Base-by-base conservation (phyloP, 495 filamentous ascomycete genomes). In the Penicillium ucsense region DNA sequence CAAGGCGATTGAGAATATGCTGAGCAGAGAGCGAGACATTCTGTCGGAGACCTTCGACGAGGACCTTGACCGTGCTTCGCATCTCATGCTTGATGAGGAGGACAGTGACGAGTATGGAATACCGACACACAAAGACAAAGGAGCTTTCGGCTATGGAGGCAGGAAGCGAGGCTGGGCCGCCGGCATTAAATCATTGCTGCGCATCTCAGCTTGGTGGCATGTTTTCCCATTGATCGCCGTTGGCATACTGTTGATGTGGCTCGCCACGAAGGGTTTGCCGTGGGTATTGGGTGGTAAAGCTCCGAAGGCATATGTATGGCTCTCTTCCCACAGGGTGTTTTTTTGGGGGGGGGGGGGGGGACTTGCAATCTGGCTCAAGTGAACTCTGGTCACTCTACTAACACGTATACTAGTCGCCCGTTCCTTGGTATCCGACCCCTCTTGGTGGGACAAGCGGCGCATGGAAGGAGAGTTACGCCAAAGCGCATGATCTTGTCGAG, bases 401-500 rank as follows among this genome's bases (percentile, higher is more conserved):
- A 47, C 37, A 6, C 8, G 20, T 36, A 6, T 45, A 54, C 28
- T 44, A 62, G 48, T 44, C 44, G 9, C 80, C 84, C 5, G 82
- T 84, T 9, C 83, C 89, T 1, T 95, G 86, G 82, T 95, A 94
- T 59, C 89, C 89, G 2, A 71, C 86, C 0, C 90, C 90, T 0
- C 74, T 67, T 4, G 92, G 92, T 32, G 92, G 92, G n/a, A 88
- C 81, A 0, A 71, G 81, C 4, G 52, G 67, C 44, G 61, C 58
- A 32, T 98, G 92, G 92, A 75, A 77, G 12, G 79, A 82, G 36
- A 86, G 83, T 51, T 98, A 95, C 61, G 62, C 67, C 29, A 94
- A 94, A 61, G 92, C 92, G 0, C 79, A 82, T 38, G 74, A 72
- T 47, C 62, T 98, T 68, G 92, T 96, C 0, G 61, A 68, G 44